A percentile compares a stretch with the other conserved stretches of the same genome.
Evolutionary conservation across 1,139 yeast species (phyloP).

Genomic region (Eremothecium gossypii): DNA sequence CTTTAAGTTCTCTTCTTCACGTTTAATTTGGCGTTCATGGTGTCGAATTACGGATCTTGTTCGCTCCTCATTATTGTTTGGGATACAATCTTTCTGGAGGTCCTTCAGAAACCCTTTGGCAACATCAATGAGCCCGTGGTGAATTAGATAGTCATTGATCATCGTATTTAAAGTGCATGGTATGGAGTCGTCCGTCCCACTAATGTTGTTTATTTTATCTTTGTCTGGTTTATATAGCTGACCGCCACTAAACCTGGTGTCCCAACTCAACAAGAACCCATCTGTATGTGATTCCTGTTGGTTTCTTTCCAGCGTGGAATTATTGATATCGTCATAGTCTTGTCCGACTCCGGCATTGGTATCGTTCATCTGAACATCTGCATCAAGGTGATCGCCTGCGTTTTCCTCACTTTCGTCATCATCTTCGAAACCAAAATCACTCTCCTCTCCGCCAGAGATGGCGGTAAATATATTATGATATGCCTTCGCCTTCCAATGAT

Average conservation of each 20-base stretch:
- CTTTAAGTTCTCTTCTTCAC: slow-evolving; percentile 36
- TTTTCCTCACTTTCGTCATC: slow-evolving; percentile 9
- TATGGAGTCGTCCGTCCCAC: slow-evolving; percentile 30
- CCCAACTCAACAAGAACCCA: slow-evolving; percentile 15
- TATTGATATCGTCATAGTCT: slow-evolving; percentile 5
- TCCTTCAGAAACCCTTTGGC: slow-evolving; percentile 53
- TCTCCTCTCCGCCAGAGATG: slow-evolving; percentile 10
- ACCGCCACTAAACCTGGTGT: slow-evolving; percentile 18
- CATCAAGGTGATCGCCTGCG: slow-evolving; percentile 7
- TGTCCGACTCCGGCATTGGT: slow-evolving; percentile 1
- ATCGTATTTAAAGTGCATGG: slow-evolving; percentile 43
- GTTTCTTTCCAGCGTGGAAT: neutral
- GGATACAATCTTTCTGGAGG: slow-evolving; percentile 27
- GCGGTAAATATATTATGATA: slow-evolving; percentile 25
- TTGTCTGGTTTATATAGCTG: slow-evolving; percentile 22
- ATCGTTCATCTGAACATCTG: slow-evolving; percentile 1
- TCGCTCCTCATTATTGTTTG: slow-evolving; percentile 19
- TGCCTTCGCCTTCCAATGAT: slow-evolving; percentile 33
- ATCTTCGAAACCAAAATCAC: slow-evolving; percentile 11
- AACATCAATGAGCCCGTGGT: slow-evolving; percentile 64
- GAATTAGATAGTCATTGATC: slow-evolving; percentile 60
- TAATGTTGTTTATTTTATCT: slow-evolving; percentile 20
- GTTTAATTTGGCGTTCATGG: slow-evolving; percentile 24
- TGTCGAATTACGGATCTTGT: slow-evolving; percentile 18
- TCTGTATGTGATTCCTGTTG: slow-evolving; percentile 4